Evolutionary conservation across 2,329 filamentous ascomycete genomes (phyloP), one percentile per base, ranked within the genome.

Genomic region (Microcera coccophila): DNA sequence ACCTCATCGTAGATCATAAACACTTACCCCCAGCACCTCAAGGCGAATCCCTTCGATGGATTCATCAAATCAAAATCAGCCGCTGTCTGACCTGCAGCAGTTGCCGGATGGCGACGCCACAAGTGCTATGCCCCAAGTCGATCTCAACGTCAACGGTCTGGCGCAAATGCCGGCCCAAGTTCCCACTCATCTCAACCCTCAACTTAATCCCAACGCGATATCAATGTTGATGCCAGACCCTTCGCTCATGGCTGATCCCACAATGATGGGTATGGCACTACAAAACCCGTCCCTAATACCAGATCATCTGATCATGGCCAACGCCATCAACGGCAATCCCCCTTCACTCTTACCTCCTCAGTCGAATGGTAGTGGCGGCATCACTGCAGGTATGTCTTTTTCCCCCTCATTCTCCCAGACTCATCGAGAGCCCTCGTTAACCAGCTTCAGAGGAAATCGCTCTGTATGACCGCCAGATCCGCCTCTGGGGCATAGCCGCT

Each of bases 381-480:
- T 69, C 52, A 66, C 61, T 28, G 62, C 65, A 38, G 66, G 66
- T 68, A 53, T 50, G 53, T 45, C 33, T 16, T 36, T 16, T 28
- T 16, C n/a, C n/a, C 26, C 5, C 39, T 28, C 12, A 22, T 36
- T 38, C 16, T 19, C 22, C 36, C 21, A 26, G 14, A 9, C 9
- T 28, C 24, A 28, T 17, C 16, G 1, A 12, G n/a, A 9, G 17
- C 3, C 24, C 20, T 40, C 37, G 16, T 32, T 39, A 32, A 19
- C 52, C 54, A 44, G 55, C 22, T 7, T 29, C 50, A 88, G 93
- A 97, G 67, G 93, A 98, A 63, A 95, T 97, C 60, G 93, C 91
- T 12, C 81, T 97, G 5, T 98, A 98, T 64, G 93, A 98, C 69
- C 84, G 93, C 38, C 93, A 98, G 65, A 96, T 98, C 59, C 85